phyloP scores from a whole-genome alignment of 2,329 filamentous ascomycete species.

The Penicillium sp. region DNA sequence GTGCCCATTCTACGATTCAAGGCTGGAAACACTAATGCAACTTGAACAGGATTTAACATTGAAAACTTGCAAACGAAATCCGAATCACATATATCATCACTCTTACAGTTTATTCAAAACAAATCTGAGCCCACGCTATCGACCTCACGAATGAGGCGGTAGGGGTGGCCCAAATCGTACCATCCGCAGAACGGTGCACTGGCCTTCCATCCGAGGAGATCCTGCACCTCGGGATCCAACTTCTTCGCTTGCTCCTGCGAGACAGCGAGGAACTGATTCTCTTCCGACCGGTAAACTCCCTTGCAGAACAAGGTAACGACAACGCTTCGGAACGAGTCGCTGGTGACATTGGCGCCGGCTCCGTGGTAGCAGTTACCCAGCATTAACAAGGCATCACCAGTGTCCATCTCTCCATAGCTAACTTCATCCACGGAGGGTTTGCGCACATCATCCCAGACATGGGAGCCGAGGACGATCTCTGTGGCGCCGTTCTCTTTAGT shows the following conservation, averaged over 20 bases:
- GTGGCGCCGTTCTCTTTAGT: slow-evolving; percentile 46
- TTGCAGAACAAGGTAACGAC: neutral
- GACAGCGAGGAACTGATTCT: neutral
- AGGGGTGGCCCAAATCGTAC: neutral
- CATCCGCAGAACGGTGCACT: neutral
- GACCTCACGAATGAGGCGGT: neutral
- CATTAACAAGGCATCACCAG: slow-evolving; percentile 43
- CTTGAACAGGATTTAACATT: too few species aligned
- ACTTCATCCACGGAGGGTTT: slow-evolving; percentile 40
- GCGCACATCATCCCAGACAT: slow-evolving; percentile 43
- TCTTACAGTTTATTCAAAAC: neutral
- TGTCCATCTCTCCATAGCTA: slow-evolving; percentile 41
- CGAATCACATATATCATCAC: too few species aligned
- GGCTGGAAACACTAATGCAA: too few species aligned
- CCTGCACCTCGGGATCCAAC: neutral
- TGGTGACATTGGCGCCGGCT: slow-evolving; percentile 38
- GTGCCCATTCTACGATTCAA: too few species aligned
- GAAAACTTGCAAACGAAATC: too few species aligned
- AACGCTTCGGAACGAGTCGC: neutral
- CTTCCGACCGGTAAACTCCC: neutral
- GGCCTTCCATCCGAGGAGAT: neutral
- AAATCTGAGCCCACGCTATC: neutral
- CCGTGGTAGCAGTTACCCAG: slow-evolving; percentile 44
- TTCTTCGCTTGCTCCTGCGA: neutral
- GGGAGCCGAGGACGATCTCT: slow-evolving; percentile 42